A percentile compares a stretch with the other conserved stretches of the same genome.
Evolutionary conservation across 768 basidiomycete genomes (phyloP).

Genomic region (Phlebiopsis gigantea): DNA sequence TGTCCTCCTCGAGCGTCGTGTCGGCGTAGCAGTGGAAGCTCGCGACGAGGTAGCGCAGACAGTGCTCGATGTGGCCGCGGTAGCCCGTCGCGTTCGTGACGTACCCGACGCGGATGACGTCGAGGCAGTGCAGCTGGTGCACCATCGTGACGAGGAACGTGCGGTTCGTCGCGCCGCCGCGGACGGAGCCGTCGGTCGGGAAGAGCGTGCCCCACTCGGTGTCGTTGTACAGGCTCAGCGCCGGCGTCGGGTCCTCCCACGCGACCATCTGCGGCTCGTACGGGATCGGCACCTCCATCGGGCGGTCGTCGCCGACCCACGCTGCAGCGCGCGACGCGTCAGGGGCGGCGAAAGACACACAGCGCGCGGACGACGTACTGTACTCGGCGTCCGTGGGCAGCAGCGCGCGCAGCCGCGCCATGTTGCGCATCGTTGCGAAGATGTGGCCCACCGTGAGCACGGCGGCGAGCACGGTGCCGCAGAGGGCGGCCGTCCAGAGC

Average conservation of each 20-base stretch:
- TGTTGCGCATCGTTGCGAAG: neutral
- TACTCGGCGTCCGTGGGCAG: neutral
- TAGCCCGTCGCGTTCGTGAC: conserved; percentile 8
- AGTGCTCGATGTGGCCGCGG: conserved; percentile 22
- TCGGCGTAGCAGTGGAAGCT: conserved; percentile 24
- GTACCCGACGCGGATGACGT: conserved; percentile 20
- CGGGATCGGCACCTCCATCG: neutral
- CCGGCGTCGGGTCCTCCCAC: neutral
- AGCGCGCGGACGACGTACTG: neutral
- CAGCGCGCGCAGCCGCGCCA: neutral
- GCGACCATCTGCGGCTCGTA: neutral
- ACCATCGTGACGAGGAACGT: conserved; percentile 21
- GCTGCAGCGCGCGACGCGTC: neutral
- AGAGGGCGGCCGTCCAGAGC: neutral
- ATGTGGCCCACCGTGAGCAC: neutral
- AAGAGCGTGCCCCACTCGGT: conserved; percentile 32
- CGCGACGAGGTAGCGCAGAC: conserved; percentile 24
- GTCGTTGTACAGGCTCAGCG: conserved; percentile 23
- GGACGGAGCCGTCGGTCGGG: conserved; percentile 10
- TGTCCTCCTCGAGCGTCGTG: conserved; percentile 22
- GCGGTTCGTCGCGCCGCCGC: conserved; percentile 10
- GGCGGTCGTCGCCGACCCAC: neutral
- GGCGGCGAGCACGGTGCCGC: neutral
- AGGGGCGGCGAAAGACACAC: neutral
- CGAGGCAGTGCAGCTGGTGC: conserved; percentile 26